Evolutionary conservation across 2,329 filamentous ascomycete genomes (phyloP).

Genomic region (Herpotrichia juniperi): DNA sequence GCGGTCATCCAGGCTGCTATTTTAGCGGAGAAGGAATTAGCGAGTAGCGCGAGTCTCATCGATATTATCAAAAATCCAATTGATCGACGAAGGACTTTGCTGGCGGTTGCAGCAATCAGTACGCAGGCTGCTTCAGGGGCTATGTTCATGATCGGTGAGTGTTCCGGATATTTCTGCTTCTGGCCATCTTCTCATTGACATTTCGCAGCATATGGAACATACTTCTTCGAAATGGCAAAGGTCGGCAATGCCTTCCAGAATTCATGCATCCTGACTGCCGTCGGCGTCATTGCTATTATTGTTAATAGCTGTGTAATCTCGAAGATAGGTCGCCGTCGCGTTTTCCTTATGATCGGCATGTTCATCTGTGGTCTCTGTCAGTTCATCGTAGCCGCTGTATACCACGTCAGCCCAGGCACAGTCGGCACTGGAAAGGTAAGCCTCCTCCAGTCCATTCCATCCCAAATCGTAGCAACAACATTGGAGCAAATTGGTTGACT

Average conservation of each 20-base stretch:
- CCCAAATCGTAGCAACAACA: no score
- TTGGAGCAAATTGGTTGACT: no score
- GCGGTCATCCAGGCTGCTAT: constrained; percentile 38
- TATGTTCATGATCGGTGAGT: constrained; percentile 46
- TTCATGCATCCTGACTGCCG: constrained; percentile 59
- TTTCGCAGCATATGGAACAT: constrained; percentile 51
- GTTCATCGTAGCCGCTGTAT: constrained; percentile 60
- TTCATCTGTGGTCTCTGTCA: constrained; percentile 60
- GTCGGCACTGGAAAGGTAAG: constrained; percentile 46
- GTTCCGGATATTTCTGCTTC: not conserved
- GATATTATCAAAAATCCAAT: constrained; percentile 45
- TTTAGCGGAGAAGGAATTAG: constrained; percentile 37
- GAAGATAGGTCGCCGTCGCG: constrained; percentile 58
- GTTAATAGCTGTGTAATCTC: constrained; percentile 62
- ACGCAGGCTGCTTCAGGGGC: constrained; percentile 46
- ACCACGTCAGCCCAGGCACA: constrained; percentile 50
- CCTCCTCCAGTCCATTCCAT: not conserved
- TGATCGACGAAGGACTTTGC: constrained; percentile 42
- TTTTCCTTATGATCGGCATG: constrained; percentile 60
- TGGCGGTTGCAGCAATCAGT: constrained; percentile 42
- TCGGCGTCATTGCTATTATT: constrained; percentile 62
- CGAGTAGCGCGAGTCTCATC: constrained; percentile 33
- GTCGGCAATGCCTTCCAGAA: constrained; percentile 63
- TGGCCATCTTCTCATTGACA: not conserved
- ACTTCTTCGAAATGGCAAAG: constrained; percentile 66